Conservation (phyloP, 768 basidiomycete genomes). For the Termitomyces sp. region DNA sequence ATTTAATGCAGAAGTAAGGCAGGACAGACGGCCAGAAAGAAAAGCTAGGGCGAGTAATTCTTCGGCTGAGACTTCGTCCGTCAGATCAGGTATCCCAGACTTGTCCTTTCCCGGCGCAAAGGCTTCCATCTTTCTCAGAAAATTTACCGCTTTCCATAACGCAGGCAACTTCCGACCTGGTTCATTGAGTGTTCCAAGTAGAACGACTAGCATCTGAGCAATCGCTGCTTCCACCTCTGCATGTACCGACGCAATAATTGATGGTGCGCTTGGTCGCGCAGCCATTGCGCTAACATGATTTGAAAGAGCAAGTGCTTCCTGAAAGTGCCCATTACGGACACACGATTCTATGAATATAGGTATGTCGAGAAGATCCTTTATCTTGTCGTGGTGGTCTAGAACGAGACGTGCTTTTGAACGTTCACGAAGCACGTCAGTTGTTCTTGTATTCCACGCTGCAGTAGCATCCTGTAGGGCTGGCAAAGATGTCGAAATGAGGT, state of each 20-base stretch:
- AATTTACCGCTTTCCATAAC: conserved; percentile 85
- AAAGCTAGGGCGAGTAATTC: conserved; percentile 88
- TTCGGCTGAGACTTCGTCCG: conserved; percentile 36
- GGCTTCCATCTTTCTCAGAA: conserved; percentile 78
- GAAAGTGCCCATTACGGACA: conserved; percentile 87
- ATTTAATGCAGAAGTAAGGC: conserved; percentile 38
- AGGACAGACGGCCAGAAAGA: conserved; percentile 61
- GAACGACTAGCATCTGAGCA: conserved; percentile 70
- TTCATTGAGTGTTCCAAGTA: conserved; percentile 75
- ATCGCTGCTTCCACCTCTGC: conserved; percentile 65
- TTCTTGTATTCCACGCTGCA: conserved; percentile 63
- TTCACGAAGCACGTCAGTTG: conserved; percentile 69
- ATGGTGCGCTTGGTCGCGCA: conserved; percentile 36
- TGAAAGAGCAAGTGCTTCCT: conserved; percentile 84
- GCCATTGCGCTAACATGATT: conserved; percentile 59
- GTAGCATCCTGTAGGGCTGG: conserved; percentile 76
- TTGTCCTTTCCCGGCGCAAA: conserved; percentile 30
- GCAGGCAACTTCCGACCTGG: conserved; percentile 81
- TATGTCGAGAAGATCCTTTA: conserved; percentile 87
- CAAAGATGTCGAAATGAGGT: conserved; percentile 60
- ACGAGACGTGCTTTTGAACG: conserved; percentile 76
- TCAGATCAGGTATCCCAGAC: neutral
- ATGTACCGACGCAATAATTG: conserved; percentile 56
- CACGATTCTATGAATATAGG: conserved; percentile 91
- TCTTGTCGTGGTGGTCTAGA: conserved; percentile 92